These are phyloP conservation scores for Teratosphaeria destructans DNA, from an alignment of 2,329 filamentous ascomycete genomes.

Conservation along the genomic window DNA sequence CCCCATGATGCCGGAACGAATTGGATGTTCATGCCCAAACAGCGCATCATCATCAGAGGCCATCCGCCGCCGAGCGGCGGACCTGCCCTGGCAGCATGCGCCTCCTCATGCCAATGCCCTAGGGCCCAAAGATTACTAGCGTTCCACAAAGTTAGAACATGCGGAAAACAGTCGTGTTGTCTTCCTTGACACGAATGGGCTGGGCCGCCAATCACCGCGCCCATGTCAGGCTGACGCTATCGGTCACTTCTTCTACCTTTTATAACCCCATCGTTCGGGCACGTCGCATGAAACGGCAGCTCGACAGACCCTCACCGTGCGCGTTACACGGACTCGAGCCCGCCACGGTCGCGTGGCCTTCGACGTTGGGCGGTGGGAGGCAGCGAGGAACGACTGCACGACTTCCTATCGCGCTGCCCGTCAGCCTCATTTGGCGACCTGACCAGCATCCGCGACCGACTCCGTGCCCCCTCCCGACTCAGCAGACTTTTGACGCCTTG, in stretches of 20 bases:
- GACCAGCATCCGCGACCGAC: neutral
- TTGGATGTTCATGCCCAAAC: neutral
- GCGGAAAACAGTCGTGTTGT: neutral
- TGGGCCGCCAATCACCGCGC: neutral
- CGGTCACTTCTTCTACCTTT: neutral
- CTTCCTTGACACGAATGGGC: neutral
- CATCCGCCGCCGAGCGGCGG: neutral
- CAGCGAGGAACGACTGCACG: neutral
- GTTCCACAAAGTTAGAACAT: neutral
- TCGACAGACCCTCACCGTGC: neutral
- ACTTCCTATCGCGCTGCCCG: neutral
- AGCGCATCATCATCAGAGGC: neutral
- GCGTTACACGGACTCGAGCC: neutral
- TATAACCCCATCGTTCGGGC: neutral
- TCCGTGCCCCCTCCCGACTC: neutral
- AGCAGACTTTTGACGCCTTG: slow-evolving; percentile 15
- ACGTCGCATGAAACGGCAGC: neutral
- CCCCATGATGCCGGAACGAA: neutral
- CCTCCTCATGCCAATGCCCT: neutral
- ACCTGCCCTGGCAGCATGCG: neutral
- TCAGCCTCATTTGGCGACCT: neutral
- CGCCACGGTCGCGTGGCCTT: neutral
- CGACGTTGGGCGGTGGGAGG: neutral
- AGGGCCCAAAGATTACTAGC: neutral
- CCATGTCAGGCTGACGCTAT: neutral